Conservation (phyloP, 106 monocot genomes). For the Phalaenopsis aphrodite region DNA sequence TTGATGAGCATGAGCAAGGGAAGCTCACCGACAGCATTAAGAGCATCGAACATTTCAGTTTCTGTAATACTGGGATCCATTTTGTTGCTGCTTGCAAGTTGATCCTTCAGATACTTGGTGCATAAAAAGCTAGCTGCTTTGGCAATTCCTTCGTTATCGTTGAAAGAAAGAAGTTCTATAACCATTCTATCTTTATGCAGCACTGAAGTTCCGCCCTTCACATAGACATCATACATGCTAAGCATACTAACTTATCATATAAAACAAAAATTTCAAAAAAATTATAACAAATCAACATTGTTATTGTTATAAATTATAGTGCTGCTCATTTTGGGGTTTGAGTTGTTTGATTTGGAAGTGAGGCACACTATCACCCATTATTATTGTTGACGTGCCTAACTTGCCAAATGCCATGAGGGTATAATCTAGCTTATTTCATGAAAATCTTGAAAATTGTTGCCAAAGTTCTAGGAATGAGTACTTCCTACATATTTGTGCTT, state of each 20-base stretch:
- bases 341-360: too few relatives aligned
- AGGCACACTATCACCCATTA: too few relatives aligned
- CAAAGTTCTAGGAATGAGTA: too few relatives aligned
- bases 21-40: slow-evolving; percentile 56
- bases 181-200: neutral
- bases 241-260: slow-evolving; percentile 27
- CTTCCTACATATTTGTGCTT: too few relatives aligned
- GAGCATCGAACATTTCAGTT: slow-evolving; percentile 57
- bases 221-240: neutral
- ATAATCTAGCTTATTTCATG: too few relatives aligned
- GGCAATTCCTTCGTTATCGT: slow-evolving; percentile 64
- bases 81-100: slow-evolving; percentile 9
- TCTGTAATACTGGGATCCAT: slow-evolving; percentile 44
- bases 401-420: too few relatives aligned
- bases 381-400: too few relatives aligned
- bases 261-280: too few relatives aligned
- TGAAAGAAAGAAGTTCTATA: slow-evolving; percentile 46
- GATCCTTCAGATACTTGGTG: slow-evolving; percentile 35
- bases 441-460: too few relatives aligned
- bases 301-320: too few relatives aligned
- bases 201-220: neutral
- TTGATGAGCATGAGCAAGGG: neutral
- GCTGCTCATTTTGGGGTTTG: too few relatives aligned
- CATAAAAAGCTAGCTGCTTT: slow-evolving; percentile 74
- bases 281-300: too few relatives aligned